Percentiles rank a stretch among this genome's conserved stretches.
These are phyloP conservation scores for Malassezia furfur DNA, from an alignment of 1,284 basidiomycete species.

Conservation along the genomic window DNA sequence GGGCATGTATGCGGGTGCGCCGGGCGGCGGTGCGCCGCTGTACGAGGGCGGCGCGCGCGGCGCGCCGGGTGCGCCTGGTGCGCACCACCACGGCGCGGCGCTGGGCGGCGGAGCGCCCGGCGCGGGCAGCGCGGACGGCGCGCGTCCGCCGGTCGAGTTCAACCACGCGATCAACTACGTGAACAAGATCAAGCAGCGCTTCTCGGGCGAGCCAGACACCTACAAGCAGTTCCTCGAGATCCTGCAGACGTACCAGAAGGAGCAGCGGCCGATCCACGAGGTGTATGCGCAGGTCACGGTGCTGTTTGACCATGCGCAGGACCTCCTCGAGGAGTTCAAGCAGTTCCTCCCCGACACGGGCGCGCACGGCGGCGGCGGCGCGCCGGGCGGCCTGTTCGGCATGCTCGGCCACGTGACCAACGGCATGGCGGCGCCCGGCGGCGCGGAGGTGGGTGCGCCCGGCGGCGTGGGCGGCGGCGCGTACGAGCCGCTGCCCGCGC, in stretches of 20 bases:
- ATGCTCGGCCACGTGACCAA: slow-evolving; percentile 49
- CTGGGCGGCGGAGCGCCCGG: slow-evolving; percentile 9
- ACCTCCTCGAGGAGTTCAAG: slow-evolving; percentile 89
- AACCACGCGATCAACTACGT: slow-evolving; percentile 96
- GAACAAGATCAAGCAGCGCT: slow-evolving; percentile 96
- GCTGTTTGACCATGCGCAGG: slow-evolving; percentile 84
- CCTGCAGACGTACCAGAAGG: slow-evolving; percentile 92
- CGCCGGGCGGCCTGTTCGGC: slow-evolving; percentile 48
- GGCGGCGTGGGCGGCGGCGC: not conserved
- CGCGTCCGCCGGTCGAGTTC: slow-evolving; percentile 63
- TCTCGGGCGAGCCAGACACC: slow-evolving; percentile 78
- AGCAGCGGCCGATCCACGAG: slow-evolving; percentile 75
- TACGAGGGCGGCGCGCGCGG: not conserved
- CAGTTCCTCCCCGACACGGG: slow-evolving; percentile 73
- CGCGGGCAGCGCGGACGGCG: slow-evolving; percentile 5
- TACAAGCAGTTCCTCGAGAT: slow-evolving; percentile 99
- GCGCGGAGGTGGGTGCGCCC: slow-evolving; percentile 14
- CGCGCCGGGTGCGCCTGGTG: slow-evolving; percentile 7
- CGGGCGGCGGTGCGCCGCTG: slow-evolving; percentile 5
- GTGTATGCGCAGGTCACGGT: slow-evolving; percentile 86
- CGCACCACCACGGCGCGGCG: slow-evolving; percentile 5
- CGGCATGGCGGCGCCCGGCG: slow-evolving; percentile 18
- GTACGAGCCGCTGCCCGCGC: slow-evolving; percentile 10
- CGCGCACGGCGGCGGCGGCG: slow-evolving; percentile 17
- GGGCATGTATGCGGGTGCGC: slow-evolving; percentile 13